phyloP scores from a whole-genome alignment of 305 asterid species.

The Plantago coronopus region DNA sequence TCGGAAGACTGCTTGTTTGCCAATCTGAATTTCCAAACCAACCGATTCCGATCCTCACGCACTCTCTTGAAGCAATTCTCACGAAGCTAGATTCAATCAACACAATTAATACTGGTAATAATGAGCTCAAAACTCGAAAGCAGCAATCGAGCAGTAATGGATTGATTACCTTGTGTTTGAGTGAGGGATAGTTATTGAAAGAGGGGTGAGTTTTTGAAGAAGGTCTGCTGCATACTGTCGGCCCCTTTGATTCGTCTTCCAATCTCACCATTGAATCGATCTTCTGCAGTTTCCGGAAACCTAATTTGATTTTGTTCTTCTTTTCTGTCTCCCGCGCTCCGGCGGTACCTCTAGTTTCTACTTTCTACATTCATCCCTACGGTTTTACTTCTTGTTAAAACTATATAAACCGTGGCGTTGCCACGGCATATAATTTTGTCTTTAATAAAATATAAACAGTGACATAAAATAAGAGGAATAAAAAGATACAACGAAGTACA shows the following conservation, averaged over 20 bases:
- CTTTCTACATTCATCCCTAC: too few relatives aligned
- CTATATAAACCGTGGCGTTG: too few relatives aligned
- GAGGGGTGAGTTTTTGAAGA: constrained; percentile 43
- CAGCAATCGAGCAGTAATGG: background rate
- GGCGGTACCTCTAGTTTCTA: too few relatives aligned
- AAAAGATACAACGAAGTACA: too few relatives aligned
- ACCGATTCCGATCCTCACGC: constrained; percentile 64
- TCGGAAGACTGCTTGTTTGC: constrained; percentile 27
- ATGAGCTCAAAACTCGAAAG: background rate
- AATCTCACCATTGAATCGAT: constrained; percentile 24
- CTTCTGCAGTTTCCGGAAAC: background rate
- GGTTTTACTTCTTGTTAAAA: too few relatives aligned
- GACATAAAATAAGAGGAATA: too few relatives aligned
- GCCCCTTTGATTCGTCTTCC: constrained; percentile 36
- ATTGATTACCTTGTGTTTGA: constrained; percentile 66
- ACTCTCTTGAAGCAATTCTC: constrained; percentile 83
- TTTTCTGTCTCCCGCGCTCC: constrained; percentile 16
- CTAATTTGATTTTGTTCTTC: background rate
- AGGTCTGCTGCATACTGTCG: constrained; percentile 29
- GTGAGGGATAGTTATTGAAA: constrained; percentile 53
- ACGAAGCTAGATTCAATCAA: constrained; percentile 52
- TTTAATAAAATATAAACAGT: too few relatives aligned
- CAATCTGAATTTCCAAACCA: constrained; percentile 77
- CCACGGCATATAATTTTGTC: too few relatives aligned
- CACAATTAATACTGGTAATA: constrained; percentile 14